These are phyloP conservation scores for Calvatia gigantea DNA, from an alignment of 768 basidiomycete genomes.

Conservation along the genomic window DNA sequence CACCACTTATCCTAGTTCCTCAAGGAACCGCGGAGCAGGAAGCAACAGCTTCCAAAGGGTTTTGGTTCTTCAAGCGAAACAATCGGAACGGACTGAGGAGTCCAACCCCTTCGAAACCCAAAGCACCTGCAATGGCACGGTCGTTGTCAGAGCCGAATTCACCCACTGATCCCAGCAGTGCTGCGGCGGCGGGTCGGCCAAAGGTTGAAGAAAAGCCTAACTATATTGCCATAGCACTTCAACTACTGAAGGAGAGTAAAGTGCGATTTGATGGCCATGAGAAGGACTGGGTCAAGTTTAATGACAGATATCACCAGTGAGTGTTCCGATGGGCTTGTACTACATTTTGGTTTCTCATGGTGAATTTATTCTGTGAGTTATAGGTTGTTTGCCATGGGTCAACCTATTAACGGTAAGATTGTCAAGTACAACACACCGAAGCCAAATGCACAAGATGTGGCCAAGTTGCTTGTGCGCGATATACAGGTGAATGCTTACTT, in stretches of 20 bases:
- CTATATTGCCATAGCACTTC: not conserved
- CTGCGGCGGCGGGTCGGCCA: not conserved
- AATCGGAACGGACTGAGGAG: not conserved
- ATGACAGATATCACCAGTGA: constrained; percentile 5
- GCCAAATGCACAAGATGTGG: constrained; percentile 4
- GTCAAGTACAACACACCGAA: constrained; percentile 5
- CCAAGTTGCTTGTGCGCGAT: constrained; percentile 2
- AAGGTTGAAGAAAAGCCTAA: not conserved
- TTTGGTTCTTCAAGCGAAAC: constrained; percentile 4
- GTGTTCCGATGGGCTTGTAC: not conserved
- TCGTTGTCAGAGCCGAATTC: constrained; percentile 11
- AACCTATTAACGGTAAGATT: constrained; percentile 5
- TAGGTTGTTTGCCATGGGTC: constrained; percentile 8
- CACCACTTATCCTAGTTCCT: not conserved
- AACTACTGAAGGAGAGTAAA: constrained; percentile 8
- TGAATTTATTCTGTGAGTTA: too few relatives aligned
- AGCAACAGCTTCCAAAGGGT: not conserved
- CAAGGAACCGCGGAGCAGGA: not conserved
- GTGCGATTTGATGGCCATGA: constrained; percentile 7
- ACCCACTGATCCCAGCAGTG: constrained; percentile 1
- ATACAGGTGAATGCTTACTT: not conserved
- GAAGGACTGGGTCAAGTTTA: constrained; percentile 5
- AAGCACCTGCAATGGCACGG: not conserved
- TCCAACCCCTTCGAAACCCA: not conserved
- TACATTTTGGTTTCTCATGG: not conserved